Conservation (phyloP, 2,329 filamentous ascomycete genomes). For the Lecanicillium sp. region DNA sequence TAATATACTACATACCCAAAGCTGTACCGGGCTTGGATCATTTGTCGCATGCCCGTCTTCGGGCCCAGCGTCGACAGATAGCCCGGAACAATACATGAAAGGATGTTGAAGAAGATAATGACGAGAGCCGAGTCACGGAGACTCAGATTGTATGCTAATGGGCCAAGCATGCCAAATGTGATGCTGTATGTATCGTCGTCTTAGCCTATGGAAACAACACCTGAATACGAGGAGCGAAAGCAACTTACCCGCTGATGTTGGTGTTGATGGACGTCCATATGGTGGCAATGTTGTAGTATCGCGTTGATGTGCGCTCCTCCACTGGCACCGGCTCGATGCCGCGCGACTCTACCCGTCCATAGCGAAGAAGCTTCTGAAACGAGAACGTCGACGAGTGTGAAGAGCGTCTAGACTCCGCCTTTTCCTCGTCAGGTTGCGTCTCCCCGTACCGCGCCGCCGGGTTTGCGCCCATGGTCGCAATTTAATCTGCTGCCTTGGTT, state of each 20-base stretch:
- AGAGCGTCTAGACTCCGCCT: background rate
- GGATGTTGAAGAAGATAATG: conserved; percentile 57
- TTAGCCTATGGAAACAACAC: too few species aligned
- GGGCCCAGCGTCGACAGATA: conserved; percentile 54
- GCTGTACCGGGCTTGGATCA: conserved; percentile 58
- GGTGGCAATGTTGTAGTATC: conserved; percentile 41
- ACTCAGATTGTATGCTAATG: conserved; percentile 46
- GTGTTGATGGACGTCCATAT: conserved; percentile 44
- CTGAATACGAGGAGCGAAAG: too few species aligned
- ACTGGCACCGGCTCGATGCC: conserved; percentile 38
- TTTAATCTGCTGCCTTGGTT: too few species aligned
- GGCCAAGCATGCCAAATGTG: conserved; percentile 58
- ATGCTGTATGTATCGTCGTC: conserved; percentile 45
- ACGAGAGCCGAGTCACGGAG: conserved; percentile 52
- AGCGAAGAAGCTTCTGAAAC: conserved; percentile 25
- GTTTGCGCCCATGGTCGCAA: background rate
- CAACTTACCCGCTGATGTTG: conserved; percentile 39
- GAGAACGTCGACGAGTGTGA: background rate
- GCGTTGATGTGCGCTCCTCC: conserved; percentile 34
- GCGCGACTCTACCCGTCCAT: conserved; percentile 36
- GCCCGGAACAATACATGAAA: conserved; percentile 48
- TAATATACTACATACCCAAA: conserved; percentile 43
- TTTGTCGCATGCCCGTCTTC: conserved; percentile 58
- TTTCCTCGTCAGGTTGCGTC: conserved; percentile 4
- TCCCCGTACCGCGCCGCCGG: background rate